phyloP scores from a whole-genome alignment of 2,329 filamentous ascomycete species.

The Davidsoniella virescens region DNA sequence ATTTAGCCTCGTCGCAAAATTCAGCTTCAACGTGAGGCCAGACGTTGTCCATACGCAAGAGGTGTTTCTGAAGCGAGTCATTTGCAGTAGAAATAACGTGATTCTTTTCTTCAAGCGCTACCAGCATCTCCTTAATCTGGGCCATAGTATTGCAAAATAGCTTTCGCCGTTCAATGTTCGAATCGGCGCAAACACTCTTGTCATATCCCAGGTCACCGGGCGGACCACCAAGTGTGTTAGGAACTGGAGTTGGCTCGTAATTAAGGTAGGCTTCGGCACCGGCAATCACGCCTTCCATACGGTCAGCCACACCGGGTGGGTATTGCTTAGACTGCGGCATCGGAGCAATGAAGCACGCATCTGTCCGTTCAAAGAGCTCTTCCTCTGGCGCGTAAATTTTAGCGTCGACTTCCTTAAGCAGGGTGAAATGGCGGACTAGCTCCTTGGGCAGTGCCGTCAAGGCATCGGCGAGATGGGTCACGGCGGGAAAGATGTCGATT shows the following conservation, averaged over 20 bases:
- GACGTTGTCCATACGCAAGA: constrained; percentile 69
- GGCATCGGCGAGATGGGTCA: constrained; percentile 72
- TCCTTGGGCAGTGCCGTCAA: constrained; percentile 87
- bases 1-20: constrained; percentile 85
- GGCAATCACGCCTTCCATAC: not conserved
- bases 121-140: constrained; percentile 69
- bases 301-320: not conserved
- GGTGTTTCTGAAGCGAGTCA: constrained; percentile 71
- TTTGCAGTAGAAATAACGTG: constrained; percentile 89
- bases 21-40: constrained; percentile 77
- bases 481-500: constrained; percentile 50
- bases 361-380: constrained; percentile 59
- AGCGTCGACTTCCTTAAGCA: constrained; percentile 93
- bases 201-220: constrained; percentile 18
- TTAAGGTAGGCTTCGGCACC: constrained; percentile 10
- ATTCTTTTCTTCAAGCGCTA: constrained; percentile 92
- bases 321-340: constrained; percentile 9
- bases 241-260: constrained; percentile 21
- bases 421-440: constrained; percentile 85
- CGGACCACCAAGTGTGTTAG: constrained; percentile 23
- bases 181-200: not conserved
- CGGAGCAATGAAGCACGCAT: constrained; percentile 38
- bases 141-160: constrained; percentile 64
- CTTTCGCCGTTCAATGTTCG: constrained; percentile 43
- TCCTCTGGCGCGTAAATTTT: constrained; percentile 86